Evolutionary conservation across 495 filamentous ascomycete genomes (phyloP), one percentile per base, ranked within the genome.

Genomic region (Lepraria neglecta): DNA sequence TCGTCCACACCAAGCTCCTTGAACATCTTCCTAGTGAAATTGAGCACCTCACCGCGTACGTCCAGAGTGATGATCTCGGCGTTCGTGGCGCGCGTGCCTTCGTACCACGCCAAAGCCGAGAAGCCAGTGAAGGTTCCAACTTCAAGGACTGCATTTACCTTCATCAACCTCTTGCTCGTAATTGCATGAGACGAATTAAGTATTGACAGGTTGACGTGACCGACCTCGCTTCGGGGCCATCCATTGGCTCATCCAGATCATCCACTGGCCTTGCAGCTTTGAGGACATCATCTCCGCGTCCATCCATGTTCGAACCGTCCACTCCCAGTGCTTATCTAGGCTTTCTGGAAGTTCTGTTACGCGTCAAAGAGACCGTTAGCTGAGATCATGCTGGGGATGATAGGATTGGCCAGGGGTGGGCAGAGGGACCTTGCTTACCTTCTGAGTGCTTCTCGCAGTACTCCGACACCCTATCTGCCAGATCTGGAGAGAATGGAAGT

Each of bases 91-190:
- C 66, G 64, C 24, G 74, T 60, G 14, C 69, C 67, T 46, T 72
- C 69, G 19, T 59, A 66, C 70, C 68, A 74, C 6, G 70, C 72
- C 9, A 74, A 61, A 12, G 72, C 72, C 0, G 70, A 73, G 60
- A 71, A 74, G 6, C 72, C 72, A 3, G 67, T 73, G 61, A 69
- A 74, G 56, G 60, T 69, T 14, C 72, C 72, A 52, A 74, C 66
- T 50, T 74, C 72, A 21, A 74, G 72, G 24, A 74, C 71, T 71
- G 30, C 30, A 11, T 24, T 38, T 38, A 0, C 35, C 35, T 12
- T 38, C 35, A 1, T 38, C 6, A 10, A 38, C 2, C 24, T 24
- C 24, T 24, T 24, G 24, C 2, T 24, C 2, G 24, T 24, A 24
- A 24, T 24, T 24, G 21, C 17, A 19, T 9, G 21, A 19, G 43